Evolutionary conservation across 768 basidiomycete species (phyloP), one percentile per base, ranked within the genome.

Genomic region (Bullera alba): DNA sequence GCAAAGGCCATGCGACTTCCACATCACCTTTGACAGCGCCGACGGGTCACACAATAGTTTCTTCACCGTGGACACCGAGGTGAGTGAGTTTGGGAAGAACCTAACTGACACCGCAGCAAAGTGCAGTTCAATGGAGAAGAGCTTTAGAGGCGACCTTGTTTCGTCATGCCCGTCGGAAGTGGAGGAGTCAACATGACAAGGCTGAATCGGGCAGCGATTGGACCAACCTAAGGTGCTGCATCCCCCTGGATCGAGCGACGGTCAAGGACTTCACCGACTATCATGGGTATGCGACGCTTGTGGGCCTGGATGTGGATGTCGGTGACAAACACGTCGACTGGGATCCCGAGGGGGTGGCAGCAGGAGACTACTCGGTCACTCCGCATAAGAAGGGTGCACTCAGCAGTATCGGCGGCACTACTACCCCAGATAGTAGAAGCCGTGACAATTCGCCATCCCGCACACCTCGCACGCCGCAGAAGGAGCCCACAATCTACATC

Each of bases 41-140:
- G 56, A 60, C 2, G 69, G 70, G 15, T 50, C 48, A 21, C 19
- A 62, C 66, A 35, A 66, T 70, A 46, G 66, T 51, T 46, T 73
- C 74, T 65, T 73, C 17, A 81, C 81, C 57, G 79, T 81, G 46
- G 83, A 82, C 56, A 84, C 81, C 0, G 74, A 77, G 51, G 82
- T 80, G 60, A 75, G 79, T 12, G 75, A 79, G 8, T 57, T 69
- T 26, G 77, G 76, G 15, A 81, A 80, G 79, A 70, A 76, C 32
- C 70, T 74, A 43, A 80, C 55, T 57, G 41, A 57, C 30, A 5
- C 21, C 27, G 6, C 25, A 52, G 42, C 57, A 72, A 53, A 64
- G 63, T 5, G 69, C 69, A 3, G 46, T 58, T 3, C 61, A 63
- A 21, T 72, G 70, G 70, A 63, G 69, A 15, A 49, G 70, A 26